These are phyloP conservation scores for Actinomortierella ambigua DNA, from an alignment of 371 early-diverging fungal genomes.

Conservation along the genomic window DNA sequence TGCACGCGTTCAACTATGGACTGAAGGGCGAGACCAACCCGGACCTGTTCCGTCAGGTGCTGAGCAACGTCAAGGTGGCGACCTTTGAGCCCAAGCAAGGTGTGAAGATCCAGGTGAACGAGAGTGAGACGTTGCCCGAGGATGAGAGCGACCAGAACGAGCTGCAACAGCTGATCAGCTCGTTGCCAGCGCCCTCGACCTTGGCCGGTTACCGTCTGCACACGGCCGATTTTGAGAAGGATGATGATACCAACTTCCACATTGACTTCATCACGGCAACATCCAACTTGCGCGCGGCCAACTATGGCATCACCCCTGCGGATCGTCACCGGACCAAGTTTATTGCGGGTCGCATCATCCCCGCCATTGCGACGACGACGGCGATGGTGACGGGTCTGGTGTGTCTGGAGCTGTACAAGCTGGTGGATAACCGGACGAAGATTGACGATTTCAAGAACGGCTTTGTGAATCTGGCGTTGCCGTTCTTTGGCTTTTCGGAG, in stretches of 20 bases:
- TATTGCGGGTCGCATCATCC: constrained; percentile 99
- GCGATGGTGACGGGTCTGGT: constrained; percentile 98
- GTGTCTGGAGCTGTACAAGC: constrained; percentile 97
- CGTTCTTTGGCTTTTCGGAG: constrained; percentile 99
- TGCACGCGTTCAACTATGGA: constrained; percentile 96
- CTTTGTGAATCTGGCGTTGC: constrained; percentile 98
- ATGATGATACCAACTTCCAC: constrained; percentile 99
- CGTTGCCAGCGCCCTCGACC: constrained; percentile 75
- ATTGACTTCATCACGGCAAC: constrained; percentile 99
- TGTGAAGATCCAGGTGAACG: constrained; percentile 96
- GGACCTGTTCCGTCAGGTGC: constrained; percentile 67
- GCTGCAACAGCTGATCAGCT: constrained; percentile 68
- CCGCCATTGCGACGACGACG: constrained; percentile 99
- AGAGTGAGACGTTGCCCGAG: constrained; percentile 67
- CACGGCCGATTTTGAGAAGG: constrained; percentile 98
- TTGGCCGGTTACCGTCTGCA: constrained; percentile 78
- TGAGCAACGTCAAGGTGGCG: constrained; percentile 78
- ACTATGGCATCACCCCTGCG: constrained; percentile 94
- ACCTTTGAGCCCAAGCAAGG: constrained; percentile 90
- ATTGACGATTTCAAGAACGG: constrained; percentile 99
- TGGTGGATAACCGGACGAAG: constrained; percentile 78
- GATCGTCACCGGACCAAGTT: constrained; percentile 98
- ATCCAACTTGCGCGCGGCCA: constrained; percentile 96
- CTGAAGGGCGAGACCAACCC: constrained; percentile 79
- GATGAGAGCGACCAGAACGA: constrained; percentile 62